Percentiles rank a stretch among this genome's conserved stretches.
These are phyloP conservation scores for Termitomyces eurrhizus DNA, from an alignment of 768 basidiomycete species.

Conservation along the genomic window DNA sequence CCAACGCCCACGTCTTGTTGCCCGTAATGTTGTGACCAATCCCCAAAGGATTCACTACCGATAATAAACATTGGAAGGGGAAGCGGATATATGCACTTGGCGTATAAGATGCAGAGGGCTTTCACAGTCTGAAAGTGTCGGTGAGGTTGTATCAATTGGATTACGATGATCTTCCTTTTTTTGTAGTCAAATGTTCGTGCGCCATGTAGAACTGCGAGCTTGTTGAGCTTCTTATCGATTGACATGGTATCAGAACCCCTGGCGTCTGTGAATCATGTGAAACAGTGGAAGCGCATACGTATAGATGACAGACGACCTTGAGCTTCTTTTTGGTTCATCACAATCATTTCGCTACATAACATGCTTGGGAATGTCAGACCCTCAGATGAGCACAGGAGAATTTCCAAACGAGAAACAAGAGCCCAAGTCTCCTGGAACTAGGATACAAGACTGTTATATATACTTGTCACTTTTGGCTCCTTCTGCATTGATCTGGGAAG, in stretches of 20 bases:
- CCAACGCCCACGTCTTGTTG: background rate
- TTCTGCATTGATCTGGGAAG: background rate
- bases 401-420: no score
- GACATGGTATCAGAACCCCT: background rate
- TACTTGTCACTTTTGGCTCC: background rate
- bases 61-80: slow-evolving; percentile 3
- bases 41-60: background rate
- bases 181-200: background rate
- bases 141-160: background rate
- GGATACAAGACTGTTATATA: no score
- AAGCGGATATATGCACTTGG: slow-evolving; percentile 1
- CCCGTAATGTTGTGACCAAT: background rate
- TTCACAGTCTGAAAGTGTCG: background rate
- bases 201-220: background rate
- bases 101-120: slow-evolving; percentile 2
- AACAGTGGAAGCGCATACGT: background rate
- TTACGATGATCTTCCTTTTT: background rate
- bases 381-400: background rate
- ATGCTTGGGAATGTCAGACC: background rate
- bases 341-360: no score
- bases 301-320: background rate
- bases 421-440: no score
- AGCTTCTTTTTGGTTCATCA: background rate
- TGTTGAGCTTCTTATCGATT: no score
- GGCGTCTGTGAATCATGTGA: background rate